phyloP scores from a whole-genome alignment of 192 early-diverging fungal genomes.

The Entomortierella lignicola region DNA sequence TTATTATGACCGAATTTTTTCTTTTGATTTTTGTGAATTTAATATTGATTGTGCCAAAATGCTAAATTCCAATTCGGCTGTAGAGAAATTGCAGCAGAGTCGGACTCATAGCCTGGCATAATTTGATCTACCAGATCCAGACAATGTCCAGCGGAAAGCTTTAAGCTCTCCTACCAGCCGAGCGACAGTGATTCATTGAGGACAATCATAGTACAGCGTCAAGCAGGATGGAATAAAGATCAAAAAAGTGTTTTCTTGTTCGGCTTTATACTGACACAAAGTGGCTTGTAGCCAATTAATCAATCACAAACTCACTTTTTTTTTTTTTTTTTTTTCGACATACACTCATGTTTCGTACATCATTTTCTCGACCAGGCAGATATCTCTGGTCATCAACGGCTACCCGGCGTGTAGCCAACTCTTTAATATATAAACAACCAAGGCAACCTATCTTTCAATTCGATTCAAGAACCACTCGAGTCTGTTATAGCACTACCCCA shows the following conservation, averaged over 20 bases:
- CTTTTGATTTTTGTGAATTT: too few relatives aligned
- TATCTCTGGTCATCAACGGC: background rate
- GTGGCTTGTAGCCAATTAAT: background rate
- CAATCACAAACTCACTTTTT: conserved; percentile 1
- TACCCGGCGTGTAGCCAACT: background rate
- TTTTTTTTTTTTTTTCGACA: background rate
- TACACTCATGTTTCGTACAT: conserved; percentile 14
- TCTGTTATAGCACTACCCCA: conserved; percentile 27
- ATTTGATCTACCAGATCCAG: conserved; percentile 46
- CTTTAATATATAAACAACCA: too few relatives aligned
- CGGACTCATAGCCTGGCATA: conserved; percentile 56
- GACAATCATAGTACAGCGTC: conserved; percentile 52
- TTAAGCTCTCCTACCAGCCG: conserved; percentile 37
- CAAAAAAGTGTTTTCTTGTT: background rate
- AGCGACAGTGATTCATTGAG: conserved; percentile 54
- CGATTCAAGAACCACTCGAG: background rate
- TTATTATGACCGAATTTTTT: too few relatives aligned
- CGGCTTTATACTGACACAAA: background rate
- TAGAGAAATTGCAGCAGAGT: conserved; percentile 48
- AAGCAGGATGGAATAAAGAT: conserved; percentile 36
- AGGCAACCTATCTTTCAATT: background rate
- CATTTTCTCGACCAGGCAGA: conserved; percentile 15
- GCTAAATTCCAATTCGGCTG: conserved; percentile 54
- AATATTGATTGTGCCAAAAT: conserved; percentile 14
- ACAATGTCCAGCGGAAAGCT: conserved; percentile 43